These are phyloP conservation scores for Macrolepiota dolichaula DNA, from an alignment of 768 basidiomycete species.

Conservation along the genomic window DNA sequence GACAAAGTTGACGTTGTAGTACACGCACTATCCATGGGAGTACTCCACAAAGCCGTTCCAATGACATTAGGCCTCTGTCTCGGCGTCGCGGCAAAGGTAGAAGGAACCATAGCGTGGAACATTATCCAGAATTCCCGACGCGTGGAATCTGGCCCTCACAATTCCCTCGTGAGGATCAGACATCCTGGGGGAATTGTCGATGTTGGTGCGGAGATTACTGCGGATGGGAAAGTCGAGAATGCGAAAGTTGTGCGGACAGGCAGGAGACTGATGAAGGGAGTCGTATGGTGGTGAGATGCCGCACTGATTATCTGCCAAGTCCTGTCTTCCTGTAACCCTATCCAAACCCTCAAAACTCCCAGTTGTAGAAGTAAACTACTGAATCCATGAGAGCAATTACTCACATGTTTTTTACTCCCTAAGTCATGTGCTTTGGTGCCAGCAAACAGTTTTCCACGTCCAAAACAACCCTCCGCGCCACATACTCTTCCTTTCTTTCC, in stretches of 20 bases:
- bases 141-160: slow-evolving; percentile 11
- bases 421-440: too few species aligned
- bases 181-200: slow-evolving; percentile 70
- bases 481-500: slow-evolving; percentile 9
- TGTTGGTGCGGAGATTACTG: slow-evolving; percentile 54
- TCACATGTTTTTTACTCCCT: slow-evolving; percentile 14
- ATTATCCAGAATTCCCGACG: slow-evolving; percentile 33
- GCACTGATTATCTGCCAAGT: background rate
- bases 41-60: slow-evolving; percentile 65
- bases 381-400: slow-evolving; percentile 7
- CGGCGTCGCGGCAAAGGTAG: slow-evolving; percentile 56
- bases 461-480: slow-evolving; percentile 6
- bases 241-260: slow-evolving; percentile 70
- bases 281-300: slow-evolving; percentile 56
- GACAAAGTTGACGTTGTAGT: slow-evolving; percentile 46
- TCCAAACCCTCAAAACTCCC: too few species aligned
- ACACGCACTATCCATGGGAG: slow-evolving; percentile 68
- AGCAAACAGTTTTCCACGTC: background rate
- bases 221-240: slow-evolving; percentile 44
- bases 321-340: background rate
- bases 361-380: too few species aligned
- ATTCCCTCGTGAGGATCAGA: slow-evolving; percentile 43
- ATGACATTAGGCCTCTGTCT: slow-evolving; percentile 72
- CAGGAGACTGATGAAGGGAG: slow-evolving; percentile 66
- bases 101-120: slow-evolving; percentile 53